These are phyloP conservation scores for Colletotrichum sp. DNA, from an alignment of 2,329 filamentous ascomycete genomes.

Conservation along the genomic window DNA sequence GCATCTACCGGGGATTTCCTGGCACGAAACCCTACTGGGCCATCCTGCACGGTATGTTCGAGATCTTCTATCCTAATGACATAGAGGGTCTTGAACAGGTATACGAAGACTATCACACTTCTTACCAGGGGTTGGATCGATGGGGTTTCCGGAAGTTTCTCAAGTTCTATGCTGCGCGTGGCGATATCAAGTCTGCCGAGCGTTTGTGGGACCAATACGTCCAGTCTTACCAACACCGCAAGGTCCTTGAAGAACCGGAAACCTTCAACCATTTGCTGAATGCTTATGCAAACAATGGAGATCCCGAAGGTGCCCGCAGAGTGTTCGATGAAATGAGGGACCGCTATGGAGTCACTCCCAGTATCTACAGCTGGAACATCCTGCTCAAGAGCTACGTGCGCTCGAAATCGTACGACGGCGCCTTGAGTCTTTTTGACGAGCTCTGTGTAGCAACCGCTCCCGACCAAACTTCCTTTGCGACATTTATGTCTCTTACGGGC, in stretches of 20 bases:
- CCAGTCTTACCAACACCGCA: constrained; percentile 33
- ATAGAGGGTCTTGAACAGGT: constrained; percentile 49
- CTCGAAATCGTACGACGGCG: constrained; percentile 70
- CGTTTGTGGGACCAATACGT: constrained; percentile 51
- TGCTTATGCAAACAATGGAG: constrained; percentile 72
- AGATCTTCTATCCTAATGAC: constrained; percentile 42
- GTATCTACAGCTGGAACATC: constrained; percentile 74
- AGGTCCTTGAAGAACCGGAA: constrained; percentile 35
- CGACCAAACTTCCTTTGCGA: constrained; percentile 70
- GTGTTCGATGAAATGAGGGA: constrained; percentile 67
- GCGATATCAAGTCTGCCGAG: constrained; percentile 51
- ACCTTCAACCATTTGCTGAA: constrained; percentile 68
- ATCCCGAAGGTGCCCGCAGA: constrained; percentile 62
- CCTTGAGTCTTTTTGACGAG: constrained; percentile 66
- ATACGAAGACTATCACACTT: constrained; percentile 53
- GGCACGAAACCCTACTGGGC: constrained; percentile 38
- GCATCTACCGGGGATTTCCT: constrained; percentile 48
- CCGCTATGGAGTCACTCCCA: constrained; percentile 62
- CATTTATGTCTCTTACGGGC: constrained; percentile 75
- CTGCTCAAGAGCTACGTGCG: constrained; percentile 75
- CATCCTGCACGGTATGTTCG: constrained; percentile 51
- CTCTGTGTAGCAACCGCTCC: constrained; percentile 59
- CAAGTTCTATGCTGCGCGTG: constrained; percentile 51
- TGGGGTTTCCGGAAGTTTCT: constrained; percentile 55
- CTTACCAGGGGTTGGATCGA: constrained; percentile 43